Conservation (phyloP, 2,329 filamentous ascomycete species). For the Penicillium sp. region DNA sequence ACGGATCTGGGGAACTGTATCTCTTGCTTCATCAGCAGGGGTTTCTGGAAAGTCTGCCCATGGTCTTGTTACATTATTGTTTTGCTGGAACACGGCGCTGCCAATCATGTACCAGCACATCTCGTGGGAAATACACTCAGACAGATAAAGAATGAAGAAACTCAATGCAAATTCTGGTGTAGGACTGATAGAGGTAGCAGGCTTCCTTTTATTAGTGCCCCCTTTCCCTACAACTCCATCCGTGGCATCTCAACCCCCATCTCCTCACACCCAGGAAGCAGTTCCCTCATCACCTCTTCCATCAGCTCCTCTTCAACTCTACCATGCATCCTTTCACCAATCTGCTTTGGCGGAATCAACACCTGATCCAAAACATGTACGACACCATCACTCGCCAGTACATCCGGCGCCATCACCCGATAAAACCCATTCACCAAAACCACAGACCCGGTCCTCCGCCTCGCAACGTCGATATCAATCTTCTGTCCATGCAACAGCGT, state of each 20-base stretch:
- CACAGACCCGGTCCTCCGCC: conserved; percentile 64
- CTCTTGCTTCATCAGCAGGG: conserved; percentile 3
- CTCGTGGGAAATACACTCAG: conserved; percentile 20
- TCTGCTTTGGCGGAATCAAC: conserved; percentile 69
- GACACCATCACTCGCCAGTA: conserved; percentile 72
- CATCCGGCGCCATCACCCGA: conserved; percentile 65
- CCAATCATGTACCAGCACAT: conserved; percentile 6
- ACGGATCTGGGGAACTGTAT: background rate
- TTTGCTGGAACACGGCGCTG: conserved; percentile 5
- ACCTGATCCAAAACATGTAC: conserved; percentile 73
- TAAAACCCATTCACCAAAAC: conserved; percentile 74
- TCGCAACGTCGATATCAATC: conserved; percentile 68
- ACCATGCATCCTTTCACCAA: conserved; percentile 4
- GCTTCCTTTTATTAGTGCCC: too few species aligned
- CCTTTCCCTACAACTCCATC: conserved; percentile 7
- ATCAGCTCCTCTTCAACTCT: conserved; percentile 13
- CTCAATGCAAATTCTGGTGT: conserved; percentile 13
- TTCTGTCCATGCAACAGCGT: conserved; percentile 66
- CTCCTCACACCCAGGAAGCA: conserved; percentile 17
- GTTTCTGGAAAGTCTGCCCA: background rate
- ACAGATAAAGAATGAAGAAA: conserved; percentile 23
- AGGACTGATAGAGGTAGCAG: too few species aligned
- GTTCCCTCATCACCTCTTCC: conserved; percentile 23
- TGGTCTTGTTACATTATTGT: conserved; percentile 6
- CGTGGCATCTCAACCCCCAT: too few species aligned